Evolutionary conservation across 306 rosid species (phyloP).

Genomic region (Ziziphus jujuba): DNA sequence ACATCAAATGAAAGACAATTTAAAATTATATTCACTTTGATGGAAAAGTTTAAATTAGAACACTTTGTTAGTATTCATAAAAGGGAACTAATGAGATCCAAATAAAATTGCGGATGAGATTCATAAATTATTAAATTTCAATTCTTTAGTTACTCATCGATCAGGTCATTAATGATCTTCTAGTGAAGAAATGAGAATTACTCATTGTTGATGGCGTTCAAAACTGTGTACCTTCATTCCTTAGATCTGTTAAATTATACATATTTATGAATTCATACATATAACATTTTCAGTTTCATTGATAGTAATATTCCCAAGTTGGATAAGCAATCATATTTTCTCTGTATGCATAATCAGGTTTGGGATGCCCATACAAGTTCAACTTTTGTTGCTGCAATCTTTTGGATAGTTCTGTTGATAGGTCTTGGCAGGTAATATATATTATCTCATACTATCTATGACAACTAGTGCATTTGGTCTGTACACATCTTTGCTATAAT

Average conservation of each 20-base stretch:
- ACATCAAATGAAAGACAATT: no score
- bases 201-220: no score
- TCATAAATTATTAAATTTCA: no score
- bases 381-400: constrained; percentile 50
- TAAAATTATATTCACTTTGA: no score
- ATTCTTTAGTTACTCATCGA: no score
- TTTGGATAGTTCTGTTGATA: constrained; percentile 69
- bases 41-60: no score
- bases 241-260: neutral
- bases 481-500: neutral
- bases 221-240: neutral
- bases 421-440: constrained; percentile 82
- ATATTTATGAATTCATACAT: neutral
- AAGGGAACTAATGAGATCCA: no score
- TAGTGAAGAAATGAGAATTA: no score
- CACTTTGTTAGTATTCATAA: no score
- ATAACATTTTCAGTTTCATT: neutral
- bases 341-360: constrained; percentile 47
- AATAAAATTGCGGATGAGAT: no score
- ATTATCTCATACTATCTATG: constrained; percentile 2
- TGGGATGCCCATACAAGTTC: constrained; percentile 86
- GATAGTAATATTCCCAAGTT: constrained; percentile 16
- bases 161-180: no score
- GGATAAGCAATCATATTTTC: constrained; percentile 5
- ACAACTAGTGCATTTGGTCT: neutral